A percentile compares a stretch with the other conserved stretches of the same genome.
Evolutionary conservation across 495 filamentous ascomycete species (phyloP).

Genomic region (Podospora conica): DNA sequence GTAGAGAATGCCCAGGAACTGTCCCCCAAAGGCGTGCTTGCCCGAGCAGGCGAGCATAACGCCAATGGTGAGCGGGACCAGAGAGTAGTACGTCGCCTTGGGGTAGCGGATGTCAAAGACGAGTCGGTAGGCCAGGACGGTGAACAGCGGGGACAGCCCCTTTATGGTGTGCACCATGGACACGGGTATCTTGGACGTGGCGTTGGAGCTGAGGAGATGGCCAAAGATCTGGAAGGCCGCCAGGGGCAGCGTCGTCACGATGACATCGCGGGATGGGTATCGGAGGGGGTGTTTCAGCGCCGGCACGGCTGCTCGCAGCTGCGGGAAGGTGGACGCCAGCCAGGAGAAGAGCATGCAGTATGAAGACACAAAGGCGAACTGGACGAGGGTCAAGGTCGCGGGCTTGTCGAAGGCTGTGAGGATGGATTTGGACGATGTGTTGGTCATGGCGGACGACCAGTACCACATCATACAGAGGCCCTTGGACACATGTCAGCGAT

Average conservation of each 20-base stretch:
- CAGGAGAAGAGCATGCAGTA: conserved; percentile 79
- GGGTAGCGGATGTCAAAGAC: conserved; percentile 86
- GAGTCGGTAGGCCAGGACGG: conserved; percentile 86
- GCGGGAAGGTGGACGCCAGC: conserved; percentile 63
- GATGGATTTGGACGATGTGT: conserved; percentile 96
- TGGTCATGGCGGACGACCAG: conserved; percentile 86
- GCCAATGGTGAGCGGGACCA: conserved; percentile 84
- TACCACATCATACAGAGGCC: conserved; percentile 85
- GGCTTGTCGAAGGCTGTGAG: conserved; percentile 88
- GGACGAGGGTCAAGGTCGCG: conserved; percentile 86
- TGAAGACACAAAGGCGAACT: conserved; percentile 87
- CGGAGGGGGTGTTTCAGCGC: conserved; percentile 77
- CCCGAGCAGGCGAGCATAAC: conserved; percentile 95
- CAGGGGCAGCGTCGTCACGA: conserved; percentile 79
- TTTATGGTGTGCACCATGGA: conserved; percentile 98
- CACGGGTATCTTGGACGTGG: conserved; percentile 89
- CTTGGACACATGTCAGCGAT: conserved; percentile 37
- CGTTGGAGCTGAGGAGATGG: conserved; percentile 87
- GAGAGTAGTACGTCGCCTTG: conserved; percentile 80
- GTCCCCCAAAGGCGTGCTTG: conserved; percentile 64
- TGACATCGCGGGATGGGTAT: conserved; percentile 73
- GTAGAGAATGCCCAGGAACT: conserved; percentile 80
- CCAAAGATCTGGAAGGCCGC: conserved; percentile 90
- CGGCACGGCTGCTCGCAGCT: conserved; percentile 60
- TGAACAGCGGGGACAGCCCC: conserved; percentile 95